A percentile compares a stretch with the other conserved stretches of the same genome.
phyloP scores from a whole-genome alignment of 2,329 filamentous ascomycete species.

The Lachnellula arida region DNA sequence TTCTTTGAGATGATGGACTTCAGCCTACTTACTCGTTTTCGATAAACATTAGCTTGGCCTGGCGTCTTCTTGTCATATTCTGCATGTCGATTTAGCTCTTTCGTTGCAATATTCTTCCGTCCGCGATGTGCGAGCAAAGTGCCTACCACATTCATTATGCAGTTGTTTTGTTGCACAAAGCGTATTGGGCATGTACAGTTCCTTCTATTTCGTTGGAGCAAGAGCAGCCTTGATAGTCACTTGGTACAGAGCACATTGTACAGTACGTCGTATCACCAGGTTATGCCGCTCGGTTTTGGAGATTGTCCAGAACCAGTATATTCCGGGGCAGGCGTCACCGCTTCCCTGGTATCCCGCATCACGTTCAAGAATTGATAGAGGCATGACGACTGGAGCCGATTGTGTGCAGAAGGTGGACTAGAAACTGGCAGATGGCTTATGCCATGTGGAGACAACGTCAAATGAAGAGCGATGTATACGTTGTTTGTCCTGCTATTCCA shows the following conservation, averaged over 20 bases:
- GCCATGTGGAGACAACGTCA: too few species aligned
- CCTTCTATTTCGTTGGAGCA: slow-evolving; percentile 37
- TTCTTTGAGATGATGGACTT: not conserved
- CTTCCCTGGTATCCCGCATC: too few species aligned
- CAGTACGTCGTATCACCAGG: slow-evolving; percentile 40
- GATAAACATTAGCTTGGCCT: slow-evolving; percentile 21
- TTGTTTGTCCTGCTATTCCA: too few species aligned
- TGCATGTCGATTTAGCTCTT: slow-evolving; percentile 38
- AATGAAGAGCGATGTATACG: too few species aligned
- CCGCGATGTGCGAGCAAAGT: slow-evolving; percentile 34
- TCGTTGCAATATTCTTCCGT: slow-evolving; percentile 42
- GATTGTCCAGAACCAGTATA: too few species aligned
- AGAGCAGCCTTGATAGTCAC: slow-evolving; percentile 43
- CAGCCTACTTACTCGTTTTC: not conserved
- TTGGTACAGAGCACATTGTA: slow-evolving; percentile 62
- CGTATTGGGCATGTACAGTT: slow-evolving; percentile 43
- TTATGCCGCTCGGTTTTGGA: too few species aligned
- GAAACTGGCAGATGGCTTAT: too few species aligned
- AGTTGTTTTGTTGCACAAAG: slow-evolving; percentile 26
- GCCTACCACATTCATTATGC: slow-evolving; percentile 42
- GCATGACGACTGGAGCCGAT: too few species aligned
- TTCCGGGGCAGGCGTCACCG: too few species aligned
- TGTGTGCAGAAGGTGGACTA: too few species aligned
- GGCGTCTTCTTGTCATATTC: slow-evolving; percentile 43
- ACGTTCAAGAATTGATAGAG: too few species aligned